phyloP scores from a whole-genome alignment of 805 yeast species.

The Metschnikowia shivogae region DNA sequence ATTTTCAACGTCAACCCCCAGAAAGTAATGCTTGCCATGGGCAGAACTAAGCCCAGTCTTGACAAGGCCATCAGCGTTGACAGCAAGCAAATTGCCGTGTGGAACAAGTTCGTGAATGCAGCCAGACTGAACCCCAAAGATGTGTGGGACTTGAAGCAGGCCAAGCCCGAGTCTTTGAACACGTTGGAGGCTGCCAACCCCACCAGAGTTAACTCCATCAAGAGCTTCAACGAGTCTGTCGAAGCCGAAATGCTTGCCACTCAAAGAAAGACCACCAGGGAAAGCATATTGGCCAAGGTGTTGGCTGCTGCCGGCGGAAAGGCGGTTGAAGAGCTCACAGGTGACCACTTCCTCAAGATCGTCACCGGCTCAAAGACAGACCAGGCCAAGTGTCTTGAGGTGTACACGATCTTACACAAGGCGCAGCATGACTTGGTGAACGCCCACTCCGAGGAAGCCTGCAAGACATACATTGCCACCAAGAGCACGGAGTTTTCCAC shows the following conservation, averaged over 20 bases:
- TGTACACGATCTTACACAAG: slow-evolving; percentile 26
- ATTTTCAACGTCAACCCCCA: slow-evolving; percentile 81
- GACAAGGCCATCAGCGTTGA: slow-evolving; percentile 66
- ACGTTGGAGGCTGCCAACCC: slow-evolving; percentile 18
- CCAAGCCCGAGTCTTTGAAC: slow-evolving; percentile 37
- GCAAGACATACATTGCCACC: slow-evolving; percentile 26
- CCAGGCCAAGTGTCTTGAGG: slow-evolving; percentile 34
- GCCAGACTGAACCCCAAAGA: slow-evolving; percentile 55
- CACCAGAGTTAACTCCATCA: slow-evolving; percentile 16
- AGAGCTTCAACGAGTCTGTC: slow-evolving; percentile 34
- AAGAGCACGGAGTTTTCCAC: slow-evolving; percentile 33
- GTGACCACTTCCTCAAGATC: slow-evolving; percentile 14
- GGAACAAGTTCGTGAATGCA: slow-evolving; percentile 67
- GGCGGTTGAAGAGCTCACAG: slow-evolving; percentile 21
- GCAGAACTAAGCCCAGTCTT: slow-evolving; percentile 76
- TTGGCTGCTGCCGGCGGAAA: slow-evolving; percentile 28
- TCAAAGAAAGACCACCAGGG: slow-evolving; percentile 43
- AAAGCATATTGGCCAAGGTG: slow-evolving; percentile 43
- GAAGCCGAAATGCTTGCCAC: slow-evolving; percentile 41
- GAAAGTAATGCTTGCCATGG: slow-evolving; percentile 79
- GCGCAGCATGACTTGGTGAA: slow-evolving; percentile 25
- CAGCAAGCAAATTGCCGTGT: slow-evolving; percentile 63
- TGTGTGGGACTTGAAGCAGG: slow-evolving; percentile 49
- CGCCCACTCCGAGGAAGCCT: slow-evolving; percentile 17
- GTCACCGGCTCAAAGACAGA: slow-evolving; percentile 18